Conservation (phyloP, 2,329 filamentous ascomycete species). For the Thermothelomyces thermophilus region DNA sequence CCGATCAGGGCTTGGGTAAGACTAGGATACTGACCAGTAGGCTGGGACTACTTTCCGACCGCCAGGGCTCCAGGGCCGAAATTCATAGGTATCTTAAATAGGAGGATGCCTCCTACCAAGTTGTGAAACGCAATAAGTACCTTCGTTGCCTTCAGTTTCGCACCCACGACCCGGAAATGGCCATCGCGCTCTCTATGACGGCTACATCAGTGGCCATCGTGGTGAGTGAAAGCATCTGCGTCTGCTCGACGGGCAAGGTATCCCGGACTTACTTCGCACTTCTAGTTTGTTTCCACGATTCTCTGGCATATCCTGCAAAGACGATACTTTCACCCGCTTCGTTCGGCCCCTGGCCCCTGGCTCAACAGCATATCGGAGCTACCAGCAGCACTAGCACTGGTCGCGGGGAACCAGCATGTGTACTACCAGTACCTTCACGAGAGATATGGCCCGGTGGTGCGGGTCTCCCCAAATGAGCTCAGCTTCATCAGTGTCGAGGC, state of each 20-base stretch:
- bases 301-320: neutral
- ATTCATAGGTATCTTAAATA: too few relatives aligned
- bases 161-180: neutral
- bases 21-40: too few relatives aligned
- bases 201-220: neutral
- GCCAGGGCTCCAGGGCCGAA: too few relatives aligned
- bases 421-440: slow-evolving; percentile 3
- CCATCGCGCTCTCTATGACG: neutral
- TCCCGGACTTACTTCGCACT: neutral
- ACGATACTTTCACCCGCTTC: neutral
- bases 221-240: neutral
- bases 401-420: neutral
- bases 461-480: slow-evolving; percentile 1
- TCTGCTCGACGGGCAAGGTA: neutral
- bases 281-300: neutral
- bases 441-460: neutral
- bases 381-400: neutral
- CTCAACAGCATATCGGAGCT: neutral
- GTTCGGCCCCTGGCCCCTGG: neutral
- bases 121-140: neutral
- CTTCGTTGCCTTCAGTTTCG: neutral
- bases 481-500: neutral
- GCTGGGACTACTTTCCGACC: too few relatives aligned
- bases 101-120: too few relatives aligned
- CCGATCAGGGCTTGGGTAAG: too few relatives aligned